Evolutionary conservation across 106 monocot species (phyloP), one percentile per base, ranked within the genome.

Genomic region (Agapanthus africanus): DNA sequence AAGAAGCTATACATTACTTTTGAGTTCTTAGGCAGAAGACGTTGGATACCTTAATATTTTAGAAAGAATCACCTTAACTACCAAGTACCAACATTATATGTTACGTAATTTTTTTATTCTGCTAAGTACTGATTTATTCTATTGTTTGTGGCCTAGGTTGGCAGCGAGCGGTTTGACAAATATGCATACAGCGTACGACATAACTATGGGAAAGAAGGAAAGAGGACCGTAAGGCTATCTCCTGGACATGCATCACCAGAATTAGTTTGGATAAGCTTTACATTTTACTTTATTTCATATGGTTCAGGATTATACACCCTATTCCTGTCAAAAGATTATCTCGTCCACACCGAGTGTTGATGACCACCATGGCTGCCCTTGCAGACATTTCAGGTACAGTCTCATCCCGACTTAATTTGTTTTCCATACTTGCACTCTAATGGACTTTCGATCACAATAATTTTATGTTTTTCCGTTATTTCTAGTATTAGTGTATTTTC

Each of bases 121-220:
- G 34, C 61, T 35, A 36, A 28, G 18, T 7, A 19, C 35, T 61
- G 16, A 61, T 35, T 6, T 30, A 31, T 50, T 28, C 25, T 59
- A 65, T 49, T 54, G 34, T 33, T 66, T 54, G 30, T 63, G 18
- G 56, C 35, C 27, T 77, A 99, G 99, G 79, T 99, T 79, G 89
- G 87, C n/a, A 33, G 61, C 19, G 92, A 99, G 74, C 71, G 92
- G 35, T 99, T 99, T 79, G 99, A 93, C 69, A 99, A 93, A 71
- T 92, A 92, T 82, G 91, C 97, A 65, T 97, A 97, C 38, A 37
- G 65, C 59, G 80, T 97, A 69, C 75, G 97, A 4, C 97, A 97
- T 66, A 97, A 89, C 70, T 97, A 92, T 76, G 91, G 92, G 50
- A 99, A 90, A 85, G 92, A 99, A 83, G 97, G 97, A 74, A 99